Evolutionary conservation across 108 stramenopile species (phyloP), one percentile per base, ranked within the genome.

Genomic region (Licmophora abbreviata): DNA sequence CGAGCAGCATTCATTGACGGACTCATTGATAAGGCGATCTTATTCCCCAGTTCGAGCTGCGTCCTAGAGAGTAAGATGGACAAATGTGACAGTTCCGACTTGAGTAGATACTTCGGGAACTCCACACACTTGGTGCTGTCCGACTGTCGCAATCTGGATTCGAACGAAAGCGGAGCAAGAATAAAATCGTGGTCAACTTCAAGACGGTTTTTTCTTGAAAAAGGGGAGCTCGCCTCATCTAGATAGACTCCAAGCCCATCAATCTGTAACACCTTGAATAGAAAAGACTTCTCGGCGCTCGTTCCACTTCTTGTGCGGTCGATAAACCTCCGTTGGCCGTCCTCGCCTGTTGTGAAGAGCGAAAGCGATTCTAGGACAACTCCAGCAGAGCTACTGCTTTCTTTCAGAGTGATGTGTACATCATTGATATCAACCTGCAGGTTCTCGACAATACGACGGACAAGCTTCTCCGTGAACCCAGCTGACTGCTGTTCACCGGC

Each of bases 391-490:
- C 69, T 59, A 31, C 68, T 74, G 33, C 29, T 48, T 42, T 74
- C 73, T 30, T 57, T 38, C 8, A 92, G 24, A 12, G 69, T 48
- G 12, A 92, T 23, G 36, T 88, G 81, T 0, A 92, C 86, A 48
- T 83, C 71, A 18, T 74, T 53, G 9, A 92, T 73, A 60, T 88
- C 85, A 6, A 92, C 54, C 56, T 88, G 84, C 22, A 92, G 54
- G 59, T 92, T 92, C 53, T 92, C 86, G 8, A 87, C 51, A 31
- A 92, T 85, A 7, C 84, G 60, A 11, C 84, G 71, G 0, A 81
- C 91, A 45, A 92, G 49, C 20, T 84, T 69, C 9, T 74, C 49
- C 12, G 58, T 66, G 59, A 92, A 88, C 10, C 64, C 70, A 38
- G 66, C 63, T 26, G n/a, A 30, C n/a, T 10, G 18, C 20, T 56